phyloP scores from a whole-genome alignment of 2,329 filamentous ascomycete genomes.

The Neopestalotiopsis rosae region DNA sequence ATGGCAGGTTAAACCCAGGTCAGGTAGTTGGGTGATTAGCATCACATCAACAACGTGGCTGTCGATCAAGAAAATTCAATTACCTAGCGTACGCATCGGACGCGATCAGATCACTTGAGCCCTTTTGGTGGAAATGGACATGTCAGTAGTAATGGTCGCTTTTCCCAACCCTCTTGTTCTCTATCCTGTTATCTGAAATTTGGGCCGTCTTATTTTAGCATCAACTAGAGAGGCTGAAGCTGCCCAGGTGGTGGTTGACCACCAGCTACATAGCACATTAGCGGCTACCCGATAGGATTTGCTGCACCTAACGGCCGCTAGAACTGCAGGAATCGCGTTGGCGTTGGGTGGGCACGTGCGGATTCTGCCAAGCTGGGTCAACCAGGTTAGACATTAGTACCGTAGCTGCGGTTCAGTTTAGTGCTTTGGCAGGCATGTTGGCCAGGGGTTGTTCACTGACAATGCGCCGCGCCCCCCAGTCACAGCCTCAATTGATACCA shows the following conservation, averaged over 20 bases:
- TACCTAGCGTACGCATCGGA: background rate
- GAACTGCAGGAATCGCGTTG: background rate
- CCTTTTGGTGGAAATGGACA: background rate
- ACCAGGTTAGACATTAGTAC: background rate
- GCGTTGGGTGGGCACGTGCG: background rate
- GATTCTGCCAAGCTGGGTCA: background rate
- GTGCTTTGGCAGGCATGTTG: background rate
- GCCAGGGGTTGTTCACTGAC: background rate
- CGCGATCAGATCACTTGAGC: background rate
- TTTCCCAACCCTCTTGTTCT: background rate
- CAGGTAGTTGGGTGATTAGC: background rate
- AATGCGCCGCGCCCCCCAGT: background rate
- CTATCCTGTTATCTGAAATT: background rate
- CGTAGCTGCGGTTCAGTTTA: background rate
- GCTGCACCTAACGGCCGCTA: slow-evolving; percentile 9
- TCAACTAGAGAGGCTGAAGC: background rate
- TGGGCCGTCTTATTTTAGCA: slow-evolving; percentile 4
- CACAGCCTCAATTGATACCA: too few species aligned
- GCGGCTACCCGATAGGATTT: background rate
- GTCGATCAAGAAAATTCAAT: background rate
- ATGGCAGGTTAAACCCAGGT: background rate
- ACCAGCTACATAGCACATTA: background rate
- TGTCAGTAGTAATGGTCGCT: too few species aligned
- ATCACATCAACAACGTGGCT: background rate
- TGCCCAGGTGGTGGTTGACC: background rate